Base-by-base conservation (phyloP, 805 yeast species). In the Yamadazyma takamatsuzukensis region DNA sequence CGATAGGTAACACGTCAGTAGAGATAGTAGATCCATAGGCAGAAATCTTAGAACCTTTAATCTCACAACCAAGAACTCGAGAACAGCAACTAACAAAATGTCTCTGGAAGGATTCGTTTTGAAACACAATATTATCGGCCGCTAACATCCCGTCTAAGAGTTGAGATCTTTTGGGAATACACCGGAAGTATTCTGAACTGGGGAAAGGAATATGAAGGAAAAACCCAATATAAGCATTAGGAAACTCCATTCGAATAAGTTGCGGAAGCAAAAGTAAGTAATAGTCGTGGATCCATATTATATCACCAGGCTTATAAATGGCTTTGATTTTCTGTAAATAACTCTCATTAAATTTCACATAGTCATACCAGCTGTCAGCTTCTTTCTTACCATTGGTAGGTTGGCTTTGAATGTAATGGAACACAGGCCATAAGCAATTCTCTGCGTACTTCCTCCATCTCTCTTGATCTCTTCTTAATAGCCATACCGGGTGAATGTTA, bases 201-300 rank as follows among this genome's bases (percentile, higher is more conserved):
- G 97, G 96, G 71, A 90, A 89, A n/a, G 97, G 96, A 3, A 86
- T 74, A 56, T 89, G 96, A 44, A 89, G 60, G 57, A 76, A 88
- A 33, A 84, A 76, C 10, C 90, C 93, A 43, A 89, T 82, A 40
- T 68, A 67, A 5, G 85, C 83, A 36, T 80, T 75, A 2, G 86
- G 86, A 30, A 82, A 68, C 48, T 74, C 77, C 83, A 81, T 79
- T 44, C 95, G 72, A 43, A 89, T 61, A 56, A 89, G 69, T 51
- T 83, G 93, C 2, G 97, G 97, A 37, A 89, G 64, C 27, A 89
- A 61, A 41, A 88, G 59, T 39, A 89, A 62, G 51, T 89, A 86
- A 60, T 86, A 88, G 60, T 89, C 97, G 61, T 89, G 96, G 45
- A 89, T 72, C 94, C 95, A 85, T 36, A 89, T 80, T 24, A 89